A percentile compares a stretch with the other conserved stretches of the same genome.
Evolutionary conservation across 164 flowering plant species (phyloP).

Genomic region (Houttuynia cordata): DNA sequence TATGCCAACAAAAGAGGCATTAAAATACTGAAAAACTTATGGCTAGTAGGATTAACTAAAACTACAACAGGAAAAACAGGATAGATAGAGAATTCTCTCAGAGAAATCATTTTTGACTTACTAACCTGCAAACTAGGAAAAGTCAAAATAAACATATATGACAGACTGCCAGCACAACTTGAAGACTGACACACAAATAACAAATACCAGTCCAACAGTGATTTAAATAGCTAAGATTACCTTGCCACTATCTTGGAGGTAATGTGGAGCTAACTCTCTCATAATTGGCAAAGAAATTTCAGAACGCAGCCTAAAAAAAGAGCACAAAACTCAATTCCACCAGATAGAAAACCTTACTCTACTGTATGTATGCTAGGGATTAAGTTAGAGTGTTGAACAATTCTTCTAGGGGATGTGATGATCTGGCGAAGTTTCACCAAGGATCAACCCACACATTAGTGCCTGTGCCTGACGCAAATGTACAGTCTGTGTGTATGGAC

Average conservation of each 20-base stretch:
- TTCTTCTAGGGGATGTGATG: no score
- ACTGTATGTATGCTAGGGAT: not conserved
- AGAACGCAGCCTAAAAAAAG: conserved; percentile 56
- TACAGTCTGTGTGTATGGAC: no score
- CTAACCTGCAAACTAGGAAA: not conserved
- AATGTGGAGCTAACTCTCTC: conserved; percentile 90
- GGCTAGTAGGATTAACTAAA: not conserved
- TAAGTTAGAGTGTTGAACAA: no score
- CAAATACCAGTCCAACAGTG: not conserved
- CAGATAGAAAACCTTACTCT: not conserved
- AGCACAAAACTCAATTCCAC: not conserved
- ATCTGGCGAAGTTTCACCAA: no score
- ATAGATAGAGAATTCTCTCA: not conserved
- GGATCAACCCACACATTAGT: no score
- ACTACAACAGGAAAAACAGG: not conserved
- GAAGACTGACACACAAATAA: not conserved
- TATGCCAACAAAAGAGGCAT: not conserved
- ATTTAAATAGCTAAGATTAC: conserved; percentile 16
- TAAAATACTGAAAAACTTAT: not conserved
- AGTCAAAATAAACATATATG: not conserved
- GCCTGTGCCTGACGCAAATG: no score
- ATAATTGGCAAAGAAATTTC: conserved; percentile 82
- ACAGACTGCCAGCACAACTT: not conserved
- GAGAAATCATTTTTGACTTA: not conserved
- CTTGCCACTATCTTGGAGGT: conserved; percentile 80